phyloP scores from a whole-genome alignment of 2,329 filamentous ascomycete genomes.

The Mycosphaerella sp. region DNA sequence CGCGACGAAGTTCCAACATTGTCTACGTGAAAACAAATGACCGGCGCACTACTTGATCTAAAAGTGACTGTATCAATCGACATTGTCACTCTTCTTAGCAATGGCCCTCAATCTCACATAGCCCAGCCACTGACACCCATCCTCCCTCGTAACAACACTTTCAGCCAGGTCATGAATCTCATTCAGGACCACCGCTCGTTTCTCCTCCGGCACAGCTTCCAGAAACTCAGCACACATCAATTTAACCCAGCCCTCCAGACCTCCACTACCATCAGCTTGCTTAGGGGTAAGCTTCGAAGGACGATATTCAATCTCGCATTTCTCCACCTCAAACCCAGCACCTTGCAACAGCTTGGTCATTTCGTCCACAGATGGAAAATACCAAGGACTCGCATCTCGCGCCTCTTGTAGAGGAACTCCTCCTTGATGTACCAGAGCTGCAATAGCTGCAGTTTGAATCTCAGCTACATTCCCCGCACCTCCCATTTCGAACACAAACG shows the following conservation, averaged over 20 bases:
- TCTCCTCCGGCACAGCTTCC: constrained; percentile 43
- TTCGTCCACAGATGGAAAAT: constrained; percentile 62
- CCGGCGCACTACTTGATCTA: too few relatives aligned
- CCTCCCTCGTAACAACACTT: constrained; percentile 50
- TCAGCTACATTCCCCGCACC: constrained; percentile 63
- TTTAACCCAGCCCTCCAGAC: constrained; percentile 43
- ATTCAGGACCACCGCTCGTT: constrained; percentile 48
- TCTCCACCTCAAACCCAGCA: constrained; percentile 41
- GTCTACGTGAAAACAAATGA: too few relatives aligned
- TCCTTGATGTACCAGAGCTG: constrained; percentile 47
- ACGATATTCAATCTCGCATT: constrained; percentile 57
- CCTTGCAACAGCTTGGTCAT: constrained; percentile 38
- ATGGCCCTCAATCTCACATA: constrained; percentile 44
- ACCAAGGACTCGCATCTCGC: constrained; percentile 57
- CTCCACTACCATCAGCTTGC: constrained; percentile 28
- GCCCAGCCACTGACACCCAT: constrained; percentile 48
- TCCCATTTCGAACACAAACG: constrained; percentile 65
- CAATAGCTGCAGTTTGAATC: constrained; percentile 53
- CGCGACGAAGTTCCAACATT: too few relatives aligned
- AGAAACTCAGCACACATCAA: constrained; percentile 57
- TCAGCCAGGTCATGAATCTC: constrained; percentile 53
- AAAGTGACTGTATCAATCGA: not conserved
- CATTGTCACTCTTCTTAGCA: constrained; percentile 31
- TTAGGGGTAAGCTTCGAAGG: constrained; percentile 49
- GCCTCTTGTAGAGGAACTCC: constrained; percentile 46